These are phyloP conservation scores for Pontederia paniculata DNA, from an alignment of 176 grass and related monocot genomes.

Conservation along the genomic window DNA sequence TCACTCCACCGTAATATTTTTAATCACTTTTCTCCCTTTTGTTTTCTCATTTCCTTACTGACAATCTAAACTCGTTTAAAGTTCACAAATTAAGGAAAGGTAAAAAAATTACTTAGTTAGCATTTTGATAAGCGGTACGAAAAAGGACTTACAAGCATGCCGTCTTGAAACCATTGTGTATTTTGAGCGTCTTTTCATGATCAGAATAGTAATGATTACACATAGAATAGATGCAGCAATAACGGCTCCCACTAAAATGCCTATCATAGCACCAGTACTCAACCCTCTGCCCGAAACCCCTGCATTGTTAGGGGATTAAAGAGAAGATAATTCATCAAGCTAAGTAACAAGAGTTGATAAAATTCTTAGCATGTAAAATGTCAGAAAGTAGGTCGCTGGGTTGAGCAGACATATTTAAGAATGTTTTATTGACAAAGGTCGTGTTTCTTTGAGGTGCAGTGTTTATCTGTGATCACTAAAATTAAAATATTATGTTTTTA, in stretches of 20 bases:
- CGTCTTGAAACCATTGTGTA: constrained; percentile 27
- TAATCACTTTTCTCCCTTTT: no score
- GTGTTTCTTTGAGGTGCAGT: no score
- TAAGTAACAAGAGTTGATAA: neutral
- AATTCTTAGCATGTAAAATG: neutral
- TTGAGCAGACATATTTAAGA: constrained; percentile 3
- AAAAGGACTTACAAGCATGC: constrained; percentile 46
- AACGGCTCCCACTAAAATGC: constrained; percentile 40
- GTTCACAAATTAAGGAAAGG: no score
- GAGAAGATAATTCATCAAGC: neutral
- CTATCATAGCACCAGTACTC: constrained; percentile 47
- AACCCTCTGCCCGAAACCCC: constrained; percentile 37
- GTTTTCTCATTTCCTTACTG: no score
- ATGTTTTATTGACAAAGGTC: neutral
- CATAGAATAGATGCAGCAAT: constrained; percentile 40
- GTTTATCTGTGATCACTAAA: neutral
- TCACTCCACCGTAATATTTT: no score
- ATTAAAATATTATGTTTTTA: neutral
- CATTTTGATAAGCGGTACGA: neutral
- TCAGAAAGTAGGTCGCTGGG: no score
- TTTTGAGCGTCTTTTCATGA: constrained; percentile 48
- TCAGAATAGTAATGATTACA: constrained; percentile 47
- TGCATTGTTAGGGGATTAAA: constrained; percentile 25
- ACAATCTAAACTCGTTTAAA: no score
- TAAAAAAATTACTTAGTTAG: no score